phyloP scores from a whole-genome alignment of 2,329 filamentous ascomycete species.

The Hypomyces perniciosus region DNA sequence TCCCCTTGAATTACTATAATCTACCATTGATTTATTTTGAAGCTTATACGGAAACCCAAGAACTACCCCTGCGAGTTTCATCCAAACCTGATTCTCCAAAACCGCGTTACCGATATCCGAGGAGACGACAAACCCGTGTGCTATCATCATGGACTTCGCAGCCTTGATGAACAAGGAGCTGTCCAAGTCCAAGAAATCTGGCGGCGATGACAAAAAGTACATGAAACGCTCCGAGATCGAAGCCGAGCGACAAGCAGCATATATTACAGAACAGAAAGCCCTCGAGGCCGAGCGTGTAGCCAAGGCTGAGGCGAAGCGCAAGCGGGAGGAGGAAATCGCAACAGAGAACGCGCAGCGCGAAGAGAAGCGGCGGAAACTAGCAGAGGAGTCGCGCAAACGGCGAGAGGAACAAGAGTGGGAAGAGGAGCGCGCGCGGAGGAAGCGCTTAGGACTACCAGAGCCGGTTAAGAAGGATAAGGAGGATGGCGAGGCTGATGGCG shows the following conservation, averaged over 20 bases:
- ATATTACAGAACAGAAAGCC: slow-evolving; percentile 72
- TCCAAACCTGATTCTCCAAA: not conserved
- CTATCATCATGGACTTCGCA: slow-evolving; percentile 79
- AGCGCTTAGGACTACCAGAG: slow-evolving; percentile 74
- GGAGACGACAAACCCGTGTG: not conserved
- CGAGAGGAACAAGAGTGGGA: slow-evolving; percentile 68
- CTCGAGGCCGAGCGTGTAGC: slow-evolving; percentile 66
- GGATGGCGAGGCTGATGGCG: slow-evolving; percentile 39
- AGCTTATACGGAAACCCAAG: not conserved
- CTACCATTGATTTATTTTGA: not conserved
- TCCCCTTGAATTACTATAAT: not conserved
- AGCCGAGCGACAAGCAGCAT: slow-evolving; percentile 71
- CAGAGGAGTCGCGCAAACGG: slow-evolving; percentile 67
- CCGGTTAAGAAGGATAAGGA: slow-evolving; percentile 39
- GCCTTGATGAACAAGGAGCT: slow-evolving; percentile 91
- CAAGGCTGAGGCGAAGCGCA: slow-evolving; percentile 71
- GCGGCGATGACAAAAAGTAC: slow-evolving; percentile 61
- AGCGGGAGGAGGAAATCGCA: slow-evolving; percentile 79
- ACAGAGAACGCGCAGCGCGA: slow-evolving; percentile 64
- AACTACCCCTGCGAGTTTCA: not conserved
- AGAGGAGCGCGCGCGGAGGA: slow-evolving; percentile 66
- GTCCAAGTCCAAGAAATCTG: slow-evolving; percentile 62
- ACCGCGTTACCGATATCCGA: not conserved
- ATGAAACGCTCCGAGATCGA: slow-evolving; percentile 81
- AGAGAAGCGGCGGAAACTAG: slow-evolving; percentile 74